Evolutionary conservation across 176 grass and related monocot genomes (phyloP).

Genomic region (Pontederia paniculata): DNA sequence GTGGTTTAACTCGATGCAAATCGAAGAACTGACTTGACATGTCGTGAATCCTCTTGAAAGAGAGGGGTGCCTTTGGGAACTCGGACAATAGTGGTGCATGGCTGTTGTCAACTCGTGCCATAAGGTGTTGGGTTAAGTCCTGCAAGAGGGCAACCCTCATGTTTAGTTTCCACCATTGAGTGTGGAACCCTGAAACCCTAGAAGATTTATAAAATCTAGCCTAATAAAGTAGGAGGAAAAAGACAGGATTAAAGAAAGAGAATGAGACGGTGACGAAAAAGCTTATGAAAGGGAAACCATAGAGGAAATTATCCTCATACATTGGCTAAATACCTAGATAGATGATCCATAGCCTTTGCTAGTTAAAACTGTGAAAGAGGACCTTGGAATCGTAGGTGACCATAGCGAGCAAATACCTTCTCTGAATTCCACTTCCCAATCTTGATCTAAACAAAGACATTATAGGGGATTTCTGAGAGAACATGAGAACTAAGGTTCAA

Average conservation of each 20-base stretch:
- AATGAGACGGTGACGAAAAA: not conserved
- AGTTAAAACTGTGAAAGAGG: slow-evolving; percentile 88
- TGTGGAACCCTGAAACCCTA: too few relatives aligned
- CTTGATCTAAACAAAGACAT: slow-evolving; percentile 53
- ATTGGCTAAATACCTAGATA: slow-evolving; percentile 36
- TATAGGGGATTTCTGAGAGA: not conserved
- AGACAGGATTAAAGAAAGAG: not conserved
- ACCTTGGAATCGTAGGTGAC: slow-evolving; percentile 88
- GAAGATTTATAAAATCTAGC: not conserved
- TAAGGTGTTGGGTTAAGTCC: too few relatives aligned
- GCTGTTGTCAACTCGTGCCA: too few relatives aligned
- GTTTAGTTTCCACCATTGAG: too few relatives aligned
- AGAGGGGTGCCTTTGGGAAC: too few relatives aligned
- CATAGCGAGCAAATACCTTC: slow-evolving; percentile 95
- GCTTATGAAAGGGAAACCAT: not conserved
- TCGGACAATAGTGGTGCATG: too few relatives aligned
- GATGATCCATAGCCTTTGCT: slow-evolving; percentile 93
- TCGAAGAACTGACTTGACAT: too few relatives aligned
- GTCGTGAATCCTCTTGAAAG: too few relatives aligned
- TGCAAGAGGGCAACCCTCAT: too few relatives aligned
- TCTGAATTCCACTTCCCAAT: slow-evolving; percentile 88
- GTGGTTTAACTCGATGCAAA: too few relatives aligned
- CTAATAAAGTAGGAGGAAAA: too few relatives aligned
- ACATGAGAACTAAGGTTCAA: not conserved
- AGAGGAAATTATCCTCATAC: not conserved